Conservation (phyloP, 2,329 filamentous ascomycete species). For the Microdochium trichocladiopsis region DNA sequence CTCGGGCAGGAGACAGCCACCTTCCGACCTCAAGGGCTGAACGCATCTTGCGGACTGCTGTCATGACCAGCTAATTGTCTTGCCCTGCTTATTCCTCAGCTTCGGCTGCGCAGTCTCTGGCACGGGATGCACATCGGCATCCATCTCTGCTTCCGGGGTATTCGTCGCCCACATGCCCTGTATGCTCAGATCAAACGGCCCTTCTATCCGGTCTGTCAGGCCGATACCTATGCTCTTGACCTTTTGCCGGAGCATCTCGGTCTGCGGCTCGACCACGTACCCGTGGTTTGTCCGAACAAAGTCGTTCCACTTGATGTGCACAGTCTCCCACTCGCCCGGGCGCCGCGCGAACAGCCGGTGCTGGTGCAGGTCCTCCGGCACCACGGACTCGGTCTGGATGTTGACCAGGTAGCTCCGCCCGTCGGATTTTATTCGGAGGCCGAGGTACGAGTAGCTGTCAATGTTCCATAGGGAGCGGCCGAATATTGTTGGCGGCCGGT, state of each 20-base stretch:
- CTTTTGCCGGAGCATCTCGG: conserved; percentile 79
- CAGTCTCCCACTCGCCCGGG: conserved; percentile 87
- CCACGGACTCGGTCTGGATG: conserved; percentile 87
- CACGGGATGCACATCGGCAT: neutral
- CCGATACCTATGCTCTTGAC: conserved; percentile 82
- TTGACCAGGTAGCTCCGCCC: conserved; percentile 92
- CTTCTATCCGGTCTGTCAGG: conserved; percentile 80
- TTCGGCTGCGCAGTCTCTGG: conserved; percentile 5
- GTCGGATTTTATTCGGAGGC: conserved; percentile 82
- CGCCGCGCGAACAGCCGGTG: conserved; percentile 76
- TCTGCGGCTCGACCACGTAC: conserved; percentile 86
- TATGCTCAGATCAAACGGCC: conserved; percentile 81
- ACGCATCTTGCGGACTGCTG: neutral
- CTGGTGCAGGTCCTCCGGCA: conserved; percentile 93
- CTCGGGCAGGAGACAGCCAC: too few species aligned
- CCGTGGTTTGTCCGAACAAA: conserved; percentile 95
- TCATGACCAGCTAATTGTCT: conserved; percentile 29
- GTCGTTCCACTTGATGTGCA: conserved; percentile 83
- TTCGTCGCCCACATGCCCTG: conserved; percentile 91
- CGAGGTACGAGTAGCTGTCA: conserved; percentile 81
- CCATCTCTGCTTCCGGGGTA: conserved; percentile 29
- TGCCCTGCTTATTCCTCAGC: conserved; percentile 33
- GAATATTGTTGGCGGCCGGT: conserved; percentile 73
- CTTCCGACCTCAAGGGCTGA: too few species aligned
- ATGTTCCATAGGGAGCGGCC: conserved; percentile 83